Conservation (phyloP, 352 stramenopile genomes). For the Phytophthora aleatoria region DNA sequence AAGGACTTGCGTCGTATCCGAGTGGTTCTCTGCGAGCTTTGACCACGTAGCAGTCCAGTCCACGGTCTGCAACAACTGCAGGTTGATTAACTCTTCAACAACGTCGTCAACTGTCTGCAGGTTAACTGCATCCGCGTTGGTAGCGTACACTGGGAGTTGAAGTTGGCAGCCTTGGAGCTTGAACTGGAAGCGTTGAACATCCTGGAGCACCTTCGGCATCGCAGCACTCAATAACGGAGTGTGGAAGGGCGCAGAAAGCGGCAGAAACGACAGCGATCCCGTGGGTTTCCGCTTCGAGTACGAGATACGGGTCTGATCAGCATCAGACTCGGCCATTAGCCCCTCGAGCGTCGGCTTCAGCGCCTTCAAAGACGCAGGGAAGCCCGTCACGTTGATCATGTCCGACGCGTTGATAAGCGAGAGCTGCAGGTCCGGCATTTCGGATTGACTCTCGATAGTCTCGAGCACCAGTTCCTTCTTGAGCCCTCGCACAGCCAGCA, state of each 20-base stretch:
- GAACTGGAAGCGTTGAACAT: slow-evolving; percentile 54
- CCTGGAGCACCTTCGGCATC: slow-evolving; percentile 47
- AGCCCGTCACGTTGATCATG: slow-evolving; percentile 74
- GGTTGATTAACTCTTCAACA: slow-evolving; percentile 50
- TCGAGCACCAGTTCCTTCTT: slow-evolving; percentile 56
- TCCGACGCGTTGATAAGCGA: slow-evolving; percentile 71
- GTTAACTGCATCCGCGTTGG: slow-evolving; percentile 52
- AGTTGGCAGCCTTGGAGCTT: slow-evolving; percentile 52
- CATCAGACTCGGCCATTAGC: slow-evolving; percentile 53
- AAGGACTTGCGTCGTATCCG: slow-evolving; percentile 65
- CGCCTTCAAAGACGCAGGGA: slow-evolving; percentile 55
- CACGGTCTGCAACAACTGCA: slow-evolving; percentile 69
- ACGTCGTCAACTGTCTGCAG: slow-evolving; percentile 58
- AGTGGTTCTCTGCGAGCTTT: slow-evolving; percentile 40
- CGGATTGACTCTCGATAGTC: slow-evolving; percentile 43
- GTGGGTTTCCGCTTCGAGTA: slow-evolving; percentile 81
- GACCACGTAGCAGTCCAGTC: slow-evolving; percentile 66
- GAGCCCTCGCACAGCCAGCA: slow-evolving; percentile 75
- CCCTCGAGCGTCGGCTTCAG: slow-evolving; percentile 58
- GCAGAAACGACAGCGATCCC: slow-evolving; percentile 60
- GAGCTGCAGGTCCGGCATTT: slow-evolving; percentile 58
- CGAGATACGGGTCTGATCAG: slow-evolving; percentile 77
- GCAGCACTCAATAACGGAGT: slow-evolving; percentile 53
- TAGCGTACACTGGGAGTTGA: slow-evolving; percentile 71
- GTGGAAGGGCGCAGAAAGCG: slow-evolving; percentile 81